Evolutionary conservation across 1,284 basidiomycete genomes (phyloP).

Genomic region (Athelia psychrophila): DNA sequence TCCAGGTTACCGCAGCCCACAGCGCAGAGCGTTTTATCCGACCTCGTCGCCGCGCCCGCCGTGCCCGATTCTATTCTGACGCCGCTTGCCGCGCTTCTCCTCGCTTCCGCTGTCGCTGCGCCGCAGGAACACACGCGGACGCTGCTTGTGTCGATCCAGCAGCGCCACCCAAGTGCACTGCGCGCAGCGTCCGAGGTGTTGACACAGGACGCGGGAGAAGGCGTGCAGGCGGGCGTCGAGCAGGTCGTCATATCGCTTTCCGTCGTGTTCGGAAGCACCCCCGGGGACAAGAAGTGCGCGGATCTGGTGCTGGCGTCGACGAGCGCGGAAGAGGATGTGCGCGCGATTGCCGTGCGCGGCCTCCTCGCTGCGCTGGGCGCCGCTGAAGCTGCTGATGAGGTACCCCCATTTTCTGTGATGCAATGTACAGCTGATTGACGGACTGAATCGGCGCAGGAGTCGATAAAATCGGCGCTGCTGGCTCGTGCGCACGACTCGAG

Average conservation of each 20-base stretch:
- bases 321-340: constrained; percentile 47
- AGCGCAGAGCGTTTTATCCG: no score
- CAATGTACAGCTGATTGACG: no score
- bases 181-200: constrained; percentile 36
- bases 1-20: background rate
- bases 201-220: constrained; percentile 32
- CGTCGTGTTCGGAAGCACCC: constrained; percentile 24
- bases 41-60: no score
- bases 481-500: constrained; percentile 68
- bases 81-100: constrained; percentile 31
- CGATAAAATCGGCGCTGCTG: constrained; percentile 50
- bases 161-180: constrained; percentile 50
- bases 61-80: constrained; percentile 24
- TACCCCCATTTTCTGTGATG: no score
- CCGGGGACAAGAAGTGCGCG: constrained; percentile 20
- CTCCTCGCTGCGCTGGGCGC: constrained; percentile 27
- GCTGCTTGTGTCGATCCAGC: constrained; percentile 45
- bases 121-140: constrained; percentile 7
- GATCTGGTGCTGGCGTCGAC: constrained; percentile 56
- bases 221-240: constrained; percentile 39
- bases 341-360: constrained; percentile 48
- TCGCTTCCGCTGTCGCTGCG: constrained; percentile 14
- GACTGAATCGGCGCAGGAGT: constrained; percentile 30
- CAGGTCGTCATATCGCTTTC: constrained; percentile 55
- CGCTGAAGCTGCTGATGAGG: no score